These are phyloP conservation scores for Debaryomyces nepalensis DNA, from an alignment of 1,139 yeast species.

Conservation along the genomic window DNA sequence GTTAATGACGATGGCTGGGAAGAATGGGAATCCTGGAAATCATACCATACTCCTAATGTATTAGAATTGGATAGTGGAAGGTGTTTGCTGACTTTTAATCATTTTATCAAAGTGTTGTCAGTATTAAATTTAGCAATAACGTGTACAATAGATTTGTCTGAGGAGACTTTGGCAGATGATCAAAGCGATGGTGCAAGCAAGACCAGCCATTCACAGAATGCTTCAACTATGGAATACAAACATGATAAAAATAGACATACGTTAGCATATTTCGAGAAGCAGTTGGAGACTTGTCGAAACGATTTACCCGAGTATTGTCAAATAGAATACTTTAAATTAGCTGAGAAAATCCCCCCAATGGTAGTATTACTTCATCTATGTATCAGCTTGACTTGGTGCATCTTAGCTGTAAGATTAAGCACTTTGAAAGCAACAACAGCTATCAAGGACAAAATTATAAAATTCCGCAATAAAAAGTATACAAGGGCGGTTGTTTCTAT, in stretches of 20 bases:
- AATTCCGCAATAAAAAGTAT: conserved; percentile 23
- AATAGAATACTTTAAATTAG: conserved; percentile 15
- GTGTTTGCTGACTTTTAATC: conserved; percentile 26
- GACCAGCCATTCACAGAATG: neutral
- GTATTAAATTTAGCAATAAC: conserved; percentile 29
- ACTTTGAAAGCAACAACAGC: conserved; percentile 16
- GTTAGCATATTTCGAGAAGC: conserved; percentile 21
- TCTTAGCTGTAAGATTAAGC: conserved; percentile 24
- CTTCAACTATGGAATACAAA: neutral
- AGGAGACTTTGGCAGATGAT: conserved; percentile 15
- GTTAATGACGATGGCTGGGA: conserved; percentile 31
- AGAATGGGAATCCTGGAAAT: conserved; percentile 31
- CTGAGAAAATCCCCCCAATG: conserved; percentile 19
- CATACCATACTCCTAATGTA: conserved; percentile 18
- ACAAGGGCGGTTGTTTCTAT: conserved; percentile 22
- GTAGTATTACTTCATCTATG: conserved; percentile 22
- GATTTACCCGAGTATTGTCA: conserved; percentile 24
- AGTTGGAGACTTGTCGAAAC: conserved; percentile 19
- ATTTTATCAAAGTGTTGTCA: conserved; percentile 21
- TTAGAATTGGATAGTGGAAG: conserved; percentile 26
- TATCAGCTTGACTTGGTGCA: conserved; percentile 26
- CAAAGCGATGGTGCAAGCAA: conserved; percentile 7
- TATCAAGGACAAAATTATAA: conserved; percentile 19
- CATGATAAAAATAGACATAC: conserved; percentile 18
- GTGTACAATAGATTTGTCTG: conserved; percentile 24